A percentile compares a stretch with the other conserved stretches of the same genome.
Conservation (phyloP, 768 basidiomycete genomes). For the Amanita exitialis region DNA sequence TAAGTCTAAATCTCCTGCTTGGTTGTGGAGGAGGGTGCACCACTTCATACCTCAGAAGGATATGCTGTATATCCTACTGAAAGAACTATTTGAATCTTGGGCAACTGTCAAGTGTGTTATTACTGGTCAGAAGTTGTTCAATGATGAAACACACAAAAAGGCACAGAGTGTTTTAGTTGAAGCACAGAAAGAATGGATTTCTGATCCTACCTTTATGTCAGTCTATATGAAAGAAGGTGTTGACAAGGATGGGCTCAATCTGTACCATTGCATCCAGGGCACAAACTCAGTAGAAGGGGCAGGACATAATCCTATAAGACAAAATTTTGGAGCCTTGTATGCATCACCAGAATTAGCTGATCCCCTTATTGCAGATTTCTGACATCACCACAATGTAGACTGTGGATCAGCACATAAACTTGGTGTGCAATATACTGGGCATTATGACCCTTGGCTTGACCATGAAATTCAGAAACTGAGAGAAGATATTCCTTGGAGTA, state of each 20-base stretch:
- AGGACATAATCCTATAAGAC: constrained; percentile 12
- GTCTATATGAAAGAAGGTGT: constrained; percentile 8
- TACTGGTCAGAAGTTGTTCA: neutral
- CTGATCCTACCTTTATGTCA: constrained; percentile 10
- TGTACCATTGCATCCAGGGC: constrained; percentile 11
- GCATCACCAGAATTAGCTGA: constrained; percentile 14
- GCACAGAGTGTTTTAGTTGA: constrained; percentile 8
- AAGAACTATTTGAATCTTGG: constrained; percentile 12
- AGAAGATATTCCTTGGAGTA: constrained; percentile 6
- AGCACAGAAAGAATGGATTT: constrained; percentile 11
- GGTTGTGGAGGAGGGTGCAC: constrained; percentile 10
- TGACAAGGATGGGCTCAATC: constrained; percentile 11
- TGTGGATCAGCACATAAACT: constrained; percentile 6
- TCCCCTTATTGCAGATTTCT: constrained; percentile 11
- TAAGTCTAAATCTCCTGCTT: constrained; percentile 4
- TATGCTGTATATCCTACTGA: constrained; percentile 8
- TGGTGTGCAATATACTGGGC: constrained; percentile 7
- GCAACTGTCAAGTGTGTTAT: neutral
- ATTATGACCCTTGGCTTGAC: constrained; percentile 12
- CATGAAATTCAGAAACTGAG: constrained; percentile 9
- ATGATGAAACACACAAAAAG: constrained; percentile 3
- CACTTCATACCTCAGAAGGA: constrained; percentile 10
- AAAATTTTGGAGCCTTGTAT: constrained; percentile 15
- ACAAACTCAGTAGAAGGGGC: constrained; percentile 17
- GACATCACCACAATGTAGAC: constrained; percentile 11